phyloP scores from a whole-genome alignment of 2,329 filamentous ascomycete species.

The Rosellinia necatrix region DNA sequence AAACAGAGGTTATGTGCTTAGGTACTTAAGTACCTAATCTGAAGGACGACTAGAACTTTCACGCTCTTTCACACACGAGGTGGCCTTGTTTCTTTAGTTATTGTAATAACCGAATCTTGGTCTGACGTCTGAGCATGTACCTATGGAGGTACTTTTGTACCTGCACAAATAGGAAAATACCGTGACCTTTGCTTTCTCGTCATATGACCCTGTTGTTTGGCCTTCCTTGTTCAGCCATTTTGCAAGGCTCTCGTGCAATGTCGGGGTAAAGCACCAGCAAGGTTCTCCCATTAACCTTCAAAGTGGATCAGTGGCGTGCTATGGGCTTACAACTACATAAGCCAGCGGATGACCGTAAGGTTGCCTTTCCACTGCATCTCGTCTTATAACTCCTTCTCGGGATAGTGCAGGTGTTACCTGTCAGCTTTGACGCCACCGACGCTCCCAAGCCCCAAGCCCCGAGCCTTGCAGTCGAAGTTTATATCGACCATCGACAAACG shows the following conservation, averaged over 20 bases:
- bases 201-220: conserved; percentile 4
- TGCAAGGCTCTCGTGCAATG: background rate
- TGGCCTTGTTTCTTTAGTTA: too few species aligned
- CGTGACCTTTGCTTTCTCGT: background rate
- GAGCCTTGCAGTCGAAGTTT: too few species aligned
- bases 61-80: too few species aligned
- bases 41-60: too few species aligned
- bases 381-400: background rate
- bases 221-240: background rate
- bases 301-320: conserved; percentile 3
- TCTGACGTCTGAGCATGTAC: background rate
- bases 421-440: too few species aligned
- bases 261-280: conserved; percentile 4
- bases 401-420: too few species aligned
- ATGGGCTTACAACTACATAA: conserved; percentile 11
- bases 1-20: background rate
- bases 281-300: conserved; percentile 1
- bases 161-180: background rate
- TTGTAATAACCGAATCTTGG: too few species aligned
- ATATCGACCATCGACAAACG: background rate
- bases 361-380: background rate
- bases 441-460: too few species aligned
- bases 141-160: background rate
- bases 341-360: background rate
- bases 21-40: background rate